Conservation (phyloP, 306 rosid genomes). For the Fragaria iinumae region DNA sequence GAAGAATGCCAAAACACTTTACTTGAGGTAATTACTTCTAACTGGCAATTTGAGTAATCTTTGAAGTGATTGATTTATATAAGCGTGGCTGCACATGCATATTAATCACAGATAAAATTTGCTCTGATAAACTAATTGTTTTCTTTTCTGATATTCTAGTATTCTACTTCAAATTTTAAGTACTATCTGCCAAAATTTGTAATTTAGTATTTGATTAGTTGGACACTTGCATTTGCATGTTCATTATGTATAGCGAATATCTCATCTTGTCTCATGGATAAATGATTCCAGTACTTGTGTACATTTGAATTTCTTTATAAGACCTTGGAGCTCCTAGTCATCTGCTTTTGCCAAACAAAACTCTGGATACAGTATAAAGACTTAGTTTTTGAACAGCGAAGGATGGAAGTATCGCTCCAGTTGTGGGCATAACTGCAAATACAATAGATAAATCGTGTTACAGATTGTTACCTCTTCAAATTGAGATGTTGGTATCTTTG, state of each 20-base stretch:
- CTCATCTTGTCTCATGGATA: conserved; percentile 1
- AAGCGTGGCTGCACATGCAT: neutral
- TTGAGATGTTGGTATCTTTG: neutral
- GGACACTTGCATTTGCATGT: neutral
- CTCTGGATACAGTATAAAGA: neutral
- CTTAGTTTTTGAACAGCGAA: neutral
- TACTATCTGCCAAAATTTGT: neutral
- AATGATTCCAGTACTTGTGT: neutral
- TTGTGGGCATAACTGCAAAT: neutral
- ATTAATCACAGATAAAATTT: neutral
- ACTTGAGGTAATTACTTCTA: conserved; percentile 50
- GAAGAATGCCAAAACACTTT: conserved; percentile 48
- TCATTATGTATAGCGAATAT: neutral
- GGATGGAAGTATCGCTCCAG: neutral
- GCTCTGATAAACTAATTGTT: neutral
- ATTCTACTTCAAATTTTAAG: neutral
- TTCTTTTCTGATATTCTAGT: neutral
- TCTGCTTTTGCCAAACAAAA: neutral
- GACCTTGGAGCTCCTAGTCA: neutral
- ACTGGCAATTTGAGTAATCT: conserved; percentile 1
- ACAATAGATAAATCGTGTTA: neutral
- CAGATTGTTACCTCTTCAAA: neutral
- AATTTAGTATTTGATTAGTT: neutral
- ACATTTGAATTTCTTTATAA: neutral
- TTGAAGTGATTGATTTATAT: neutral